Conservation (phyloP, 495 filamentous ascomycete species). For the Aspergillus wentii region DNA sequence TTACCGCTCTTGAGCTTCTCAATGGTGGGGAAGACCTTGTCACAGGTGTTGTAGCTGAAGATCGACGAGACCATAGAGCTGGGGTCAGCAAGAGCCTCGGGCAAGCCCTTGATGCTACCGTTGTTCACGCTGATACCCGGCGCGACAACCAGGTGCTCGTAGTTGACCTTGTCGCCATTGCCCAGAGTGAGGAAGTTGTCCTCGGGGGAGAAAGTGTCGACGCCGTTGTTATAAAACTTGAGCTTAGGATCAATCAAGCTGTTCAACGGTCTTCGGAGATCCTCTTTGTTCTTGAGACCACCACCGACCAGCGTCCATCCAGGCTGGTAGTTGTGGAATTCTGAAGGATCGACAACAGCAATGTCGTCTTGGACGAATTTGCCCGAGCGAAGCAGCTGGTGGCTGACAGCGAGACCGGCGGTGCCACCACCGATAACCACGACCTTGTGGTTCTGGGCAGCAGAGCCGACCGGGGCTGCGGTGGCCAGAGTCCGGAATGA, state of each 20-base stretch:
- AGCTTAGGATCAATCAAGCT: conserved; percentile 54
- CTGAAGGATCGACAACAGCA: conserved; percentile 59
- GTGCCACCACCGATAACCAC: conserved; percentile 61
- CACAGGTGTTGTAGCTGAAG: conserved; percentile 56
- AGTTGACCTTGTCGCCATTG: conserved; percentile 53
- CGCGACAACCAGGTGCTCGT: conserved; percentile 61
- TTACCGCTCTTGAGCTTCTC: conserved; percentile 48
- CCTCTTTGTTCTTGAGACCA: conserved; percentile 54
- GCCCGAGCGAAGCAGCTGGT: conserved; percentile 55
- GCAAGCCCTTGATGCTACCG: conserved; percentile 51
- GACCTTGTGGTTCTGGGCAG: conserved; percentile 49
- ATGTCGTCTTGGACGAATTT: conserved; percentile 57
- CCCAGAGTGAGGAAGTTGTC: conserved; percentile 54
- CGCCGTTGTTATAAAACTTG: conserved; percentile 52
- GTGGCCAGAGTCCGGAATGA: conserved; percentile 33
- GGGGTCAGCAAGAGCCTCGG: conserved; percentile 53
- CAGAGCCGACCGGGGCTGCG: conserved; percentile 29
- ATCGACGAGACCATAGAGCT: conserved; percentile 57
- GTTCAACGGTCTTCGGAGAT: conserved; percentile 47
- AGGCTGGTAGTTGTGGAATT: conserved; percentile 66
- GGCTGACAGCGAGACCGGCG: conserved; percentile 57
- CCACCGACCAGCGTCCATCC: conserved; percentile 68
- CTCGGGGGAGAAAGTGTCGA: conserved; percentile 50
- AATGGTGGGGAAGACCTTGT: conserved; percentile 54
- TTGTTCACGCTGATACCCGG: conserved; percentile 58